A percentile compares a stretch with the other conserved stretches of the same genome.
Evolutionary conservation across 768 basidiomycete species (phyloP).

Genomic region (Jaapia argillacea): DNA sequence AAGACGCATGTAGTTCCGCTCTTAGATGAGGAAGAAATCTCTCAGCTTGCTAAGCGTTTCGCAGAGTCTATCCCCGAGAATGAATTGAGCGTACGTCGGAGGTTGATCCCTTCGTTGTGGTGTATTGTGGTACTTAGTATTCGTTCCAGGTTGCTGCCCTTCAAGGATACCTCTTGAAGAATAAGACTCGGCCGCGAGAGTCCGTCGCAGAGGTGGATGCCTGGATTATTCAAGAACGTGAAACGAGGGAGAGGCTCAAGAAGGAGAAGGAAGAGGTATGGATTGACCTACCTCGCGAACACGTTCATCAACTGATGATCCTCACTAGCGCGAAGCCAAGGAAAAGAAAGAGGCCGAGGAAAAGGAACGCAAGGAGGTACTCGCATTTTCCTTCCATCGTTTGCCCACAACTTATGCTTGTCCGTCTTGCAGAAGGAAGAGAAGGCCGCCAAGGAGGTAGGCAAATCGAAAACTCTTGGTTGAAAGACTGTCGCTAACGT

Average conservation of each 20-base stretch:
- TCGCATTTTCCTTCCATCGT: background rate
- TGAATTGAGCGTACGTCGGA: conserved; percentile 65
- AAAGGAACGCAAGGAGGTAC: conserved; percentile 51
- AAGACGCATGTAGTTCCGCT: conserved; percentile 59
- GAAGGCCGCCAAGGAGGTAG: conserved; percentile 48
- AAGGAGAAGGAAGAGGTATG: conserved; percentile 59
- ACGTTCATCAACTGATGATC: background rate
- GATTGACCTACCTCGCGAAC: background rate
- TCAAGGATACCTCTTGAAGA: conserved; percentile 82
- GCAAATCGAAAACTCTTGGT: conserved; percentile 13
- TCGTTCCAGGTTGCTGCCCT: conserved; percentile 59
- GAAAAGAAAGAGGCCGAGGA: conserved; percentile 74
- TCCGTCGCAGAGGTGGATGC: conserved; percentile 72
- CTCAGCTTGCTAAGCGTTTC: conserved; percentile 71
- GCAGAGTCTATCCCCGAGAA: conserved; percentile 78
- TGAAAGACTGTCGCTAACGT: conserved; percentile 6
- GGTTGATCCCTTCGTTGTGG: conserved; percentile 5
- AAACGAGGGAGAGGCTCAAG: conserved; percentile 77
- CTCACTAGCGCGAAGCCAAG: conserved; percentile 60
- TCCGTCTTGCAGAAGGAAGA: conserved; percentile 34
- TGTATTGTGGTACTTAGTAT: background rate
- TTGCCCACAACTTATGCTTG: background rate
- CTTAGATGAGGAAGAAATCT: conserved; percentile 67
- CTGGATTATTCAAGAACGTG: conserved; percentile 76
- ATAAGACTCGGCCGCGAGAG: conserved; percentile 83